phyloP scores from a whole-genome alignment of 805 yeast species.

The Cyberlindnera amylophila region DNA sequence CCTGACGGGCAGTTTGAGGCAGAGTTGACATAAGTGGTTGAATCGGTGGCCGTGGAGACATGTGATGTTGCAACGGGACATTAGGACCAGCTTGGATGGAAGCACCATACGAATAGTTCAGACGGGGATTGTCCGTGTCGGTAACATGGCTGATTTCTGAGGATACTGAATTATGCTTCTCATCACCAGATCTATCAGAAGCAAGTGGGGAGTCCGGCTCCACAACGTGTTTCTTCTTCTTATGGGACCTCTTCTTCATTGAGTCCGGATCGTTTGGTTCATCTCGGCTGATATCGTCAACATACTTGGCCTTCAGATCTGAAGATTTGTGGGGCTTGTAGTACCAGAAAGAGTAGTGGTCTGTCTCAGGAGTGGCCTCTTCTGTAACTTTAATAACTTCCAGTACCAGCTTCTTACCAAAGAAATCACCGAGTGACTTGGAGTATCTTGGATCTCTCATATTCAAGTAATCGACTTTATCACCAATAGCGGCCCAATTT shows the following conservation, averaged over 20 bases:
- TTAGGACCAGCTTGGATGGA: no score
- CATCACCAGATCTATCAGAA: no score
- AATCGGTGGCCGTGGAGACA: no score
- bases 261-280: constrained; percentile 24
- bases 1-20: no score
- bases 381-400: constrained; percentile 4
- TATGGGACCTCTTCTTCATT: background rate
- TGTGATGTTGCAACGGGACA: no score
- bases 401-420: constrained; percentile 2
- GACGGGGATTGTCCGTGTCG: no score
- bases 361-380: background rate
- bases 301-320: constrained; percentile 25
- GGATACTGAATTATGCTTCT: no score
- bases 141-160: no score
- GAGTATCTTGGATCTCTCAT: constrained; percentile 7
- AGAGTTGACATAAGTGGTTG: no score
- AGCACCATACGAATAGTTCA: no score
- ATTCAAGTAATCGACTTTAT: constrained; percentile 1
- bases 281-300: constrained; percentile 12
- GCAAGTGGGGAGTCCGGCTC: no score
- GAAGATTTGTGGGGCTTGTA: constrained; percentile 22
- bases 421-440: background rate
- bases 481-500: background rate
- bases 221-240: background rate
- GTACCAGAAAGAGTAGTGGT: constrained; percentile 19